Conservation (phyloP, 192 early-diverging fungal species). For the Backusella circina region DNA sequence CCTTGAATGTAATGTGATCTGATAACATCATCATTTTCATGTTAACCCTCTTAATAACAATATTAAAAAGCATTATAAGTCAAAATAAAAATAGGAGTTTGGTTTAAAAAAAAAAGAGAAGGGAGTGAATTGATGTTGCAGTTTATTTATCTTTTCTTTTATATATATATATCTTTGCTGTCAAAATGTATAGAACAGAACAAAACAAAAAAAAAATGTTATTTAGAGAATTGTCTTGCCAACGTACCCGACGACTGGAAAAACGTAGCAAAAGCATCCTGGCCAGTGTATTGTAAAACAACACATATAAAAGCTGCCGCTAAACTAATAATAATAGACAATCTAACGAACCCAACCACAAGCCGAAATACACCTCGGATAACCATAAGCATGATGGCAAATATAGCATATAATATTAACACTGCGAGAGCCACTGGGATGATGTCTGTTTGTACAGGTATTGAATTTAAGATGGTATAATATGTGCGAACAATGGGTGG, state of each 20-base stretch:
- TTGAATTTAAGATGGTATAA: slow-evolving; percentile 1
- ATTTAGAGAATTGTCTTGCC: neutral
- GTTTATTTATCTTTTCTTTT: neutral
- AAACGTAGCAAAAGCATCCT: neutral
- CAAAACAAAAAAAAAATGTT: neutral
- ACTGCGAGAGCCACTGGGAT: slow-evolving; percentile 23
- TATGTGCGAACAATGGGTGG: slow-evolving; percentile 12
- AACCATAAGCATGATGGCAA: slow-evolving; percentile 16
- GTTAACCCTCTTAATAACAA: neutral
- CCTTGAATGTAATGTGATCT: neutral
- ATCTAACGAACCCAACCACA: slow-evolving; percentile 23
- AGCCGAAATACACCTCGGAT: slow-evolving; percentile 15
- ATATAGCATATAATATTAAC: slow-evolving; percentile 23
- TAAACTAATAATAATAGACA: slow-evolving; percentile 18
- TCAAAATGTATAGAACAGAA: neutral
- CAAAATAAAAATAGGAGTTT: neutral
- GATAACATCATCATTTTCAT: neutral
- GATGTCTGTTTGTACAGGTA: slow-evolving; percentile 29
- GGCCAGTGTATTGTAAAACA: slow-evolving; percentile 14
- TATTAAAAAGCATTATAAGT: neutral
- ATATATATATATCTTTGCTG: neutral
- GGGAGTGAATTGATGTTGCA: neutral
- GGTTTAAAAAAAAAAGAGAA: neutral
- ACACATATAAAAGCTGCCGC: slow-evolving; percentile 9
- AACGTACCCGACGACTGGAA: slow-evolving; percentile 4